phyloP scores from a whole-genome alignment of 1,284 basidiomycete species.

The Melampsora larici-populina region DNA sequence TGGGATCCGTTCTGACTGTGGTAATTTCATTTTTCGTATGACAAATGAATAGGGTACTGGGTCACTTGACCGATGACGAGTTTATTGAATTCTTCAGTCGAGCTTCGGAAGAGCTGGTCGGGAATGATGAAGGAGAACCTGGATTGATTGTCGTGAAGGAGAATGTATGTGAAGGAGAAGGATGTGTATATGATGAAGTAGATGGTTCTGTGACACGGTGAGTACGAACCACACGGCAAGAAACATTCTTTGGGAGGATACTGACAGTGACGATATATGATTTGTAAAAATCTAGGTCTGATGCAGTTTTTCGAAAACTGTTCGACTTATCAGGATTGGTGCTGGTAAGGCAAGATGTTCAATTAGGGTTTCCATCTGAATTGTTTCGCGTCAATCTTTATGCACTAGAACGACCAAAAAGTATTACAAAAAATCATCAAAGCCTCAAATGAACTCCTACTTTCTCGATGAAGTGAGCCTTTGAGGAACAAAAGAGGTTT shows the following conservation, averaged over 20 bases:
- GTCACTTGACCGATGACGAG: constrained; percentile 70
- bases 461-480: too few relatives aligned
- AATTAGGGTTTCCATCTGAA: constrained; percentile 31
- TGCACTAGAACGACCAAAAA: constrained; percentile 22
- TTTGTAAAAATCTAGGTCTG: constrained; percentile 14
- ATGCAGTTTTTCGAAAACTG: constrained; percentile 17
- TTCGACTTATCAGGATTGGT: constrained; percentile 18
- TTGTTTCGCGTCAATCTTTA: constrained; percentile 32
- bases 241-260: not conserved
- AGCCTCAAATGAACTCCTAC: too few relatives aligned
- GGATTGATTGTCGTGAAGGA: constrained; percentile 79
- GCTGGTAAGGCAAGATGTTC: constrained; percentile 24
- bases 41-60: not conserved
- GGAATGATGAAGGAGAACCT: constrained; percentile 49
- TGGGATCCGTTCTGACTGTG: not conserved
- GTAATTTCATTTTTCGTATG: not conserved
- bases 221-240: constrained; percentile 10
- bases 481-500: too few relatives aligned
- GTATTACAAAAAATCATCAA: not conserved
- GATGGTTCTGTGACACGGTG: constrained; percentile 85
- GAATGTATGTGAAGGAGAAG: constrained; percentile 65
- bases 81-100: constrained; percentile 69
- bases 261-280: not conserved
- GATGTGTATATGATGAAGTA: constrained; percentile 61
- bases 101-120: constrained; percentile 59